Percentiles rank a stretch among this genome's conserved stretches.
Conservation (phyloP, 1,284 basidiomycete genomes). For the Rhizopogon parksii region DNA sequence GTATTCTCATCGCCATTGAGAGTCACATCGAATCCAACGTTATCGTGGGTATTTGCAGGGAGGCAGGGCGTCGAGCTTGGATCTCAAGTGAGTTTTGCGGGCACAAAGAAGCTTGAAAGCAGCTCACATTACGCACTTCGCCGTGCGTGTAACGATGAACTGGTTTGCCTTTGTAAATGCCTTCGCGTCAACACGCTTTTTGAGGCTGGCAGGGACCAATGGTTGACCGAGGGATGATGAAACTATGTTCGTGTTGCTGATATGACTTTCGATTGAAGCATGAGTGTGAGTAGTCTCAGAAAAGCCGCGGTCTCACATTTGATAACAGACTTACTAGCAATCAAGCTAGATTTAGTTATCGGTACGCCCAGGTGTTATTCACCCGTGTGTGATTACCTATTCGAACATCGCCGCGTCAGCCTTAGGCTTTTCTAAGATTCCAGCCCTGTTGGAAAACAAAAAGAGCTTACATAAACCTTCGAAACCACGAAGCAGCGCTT, state of each 20-base stretch:
- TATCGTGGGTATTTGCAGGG: not conserved
- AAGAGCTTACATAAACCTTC: not conserved
- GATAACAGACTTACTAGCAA: not conserved
- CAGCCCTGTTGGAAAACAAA: not conserved
- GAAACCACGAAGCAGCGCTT: too few species aligned
- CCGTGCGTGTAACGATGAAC: not conserved
- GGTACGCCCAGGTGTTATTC: not conserved
- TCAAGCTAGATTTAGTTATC: not conserved
- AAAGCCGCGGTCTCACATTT: not conserved
- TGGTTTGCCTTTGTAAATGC: not conserved
- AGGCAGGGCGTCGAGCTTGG: not conserved
- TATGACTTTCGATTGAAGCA: not conserved
- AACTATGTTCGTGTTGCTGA: not conserved
- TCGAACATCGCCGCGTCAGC: slow-evolving; percentile 2
- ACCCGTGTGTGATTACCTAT: not conserved
- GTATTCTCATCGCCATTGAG: not conserved
- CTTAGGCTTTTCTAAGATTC: not conserved
- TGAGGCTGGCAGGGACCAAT: not conserved
- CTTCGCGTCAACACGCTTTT: not conserved
- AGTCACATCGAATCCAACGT: not conserved
- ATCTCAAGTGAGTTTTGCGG: not conserved
- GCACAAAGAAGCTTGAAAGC: not conserved
- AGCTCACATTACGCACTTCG: not conserved
- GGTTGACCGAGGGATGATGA: not conserved
- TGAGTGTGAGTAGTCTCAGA: not conserved